A percentile compares a stretch with the other conserved stretches of the same genome.
Evolutionary conservation across 176 grass and related monocot species (phyloP).

Genomic region (Aechmea fasciata): DNA sequence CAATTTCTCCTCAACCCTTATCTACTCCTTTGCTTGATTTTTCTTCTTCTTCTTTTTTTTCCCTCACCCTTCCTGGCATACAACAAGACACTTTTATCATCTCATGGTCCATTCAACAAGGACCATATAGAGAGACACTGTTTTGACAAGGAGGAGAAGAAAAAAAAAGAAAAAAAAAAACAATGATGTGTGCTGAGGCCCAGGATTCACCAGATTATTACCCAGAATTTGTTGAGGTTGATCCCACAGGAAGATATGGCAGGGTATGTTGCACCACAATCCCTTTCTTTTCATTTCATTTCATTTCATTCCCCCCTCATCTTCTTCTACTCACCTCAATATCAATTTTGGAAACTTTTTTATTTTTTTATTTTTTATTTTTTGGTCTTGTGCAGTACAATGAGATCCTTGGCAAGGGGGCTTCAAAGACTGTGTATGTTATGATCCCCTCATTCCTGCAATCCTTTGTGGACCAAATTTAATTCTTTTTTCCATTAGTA

Average conservation of each 20-base stretch:
- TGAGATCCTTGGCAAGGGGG: conserved; percentile 86
- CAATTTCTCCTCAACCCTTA: conserved; percentile 9
- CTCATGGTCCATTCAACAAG: conserved; percentile 2
- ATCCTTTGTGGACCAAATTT: not conserved
- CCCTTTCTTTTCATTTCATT: not conserved
- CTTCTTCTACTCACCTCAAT: conserved; percentile 6
- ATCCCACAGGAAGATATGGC: conserved; percentile 87
- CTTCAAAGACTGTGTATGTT: conserved; percentile 86
- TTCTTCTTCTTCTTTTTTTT: not conserved
- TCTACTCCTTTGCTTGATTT: conserved; percentile 8
- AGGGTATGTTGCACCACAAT: conserved; percentile 39
- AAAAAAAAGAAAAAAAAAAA: conserved; percentile 25
- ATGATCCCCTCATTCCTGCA: conserved; percentile 23
- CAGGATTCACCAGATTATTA: conserved; percentile 27
- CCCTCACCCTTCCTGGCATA: not conserved
- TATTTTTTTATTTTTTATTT: conserved; percentile 18
- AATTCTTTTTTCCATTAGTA: not conserved
- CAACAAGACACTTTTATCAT: not conserved
- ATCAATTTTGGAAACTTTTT: not conserved
- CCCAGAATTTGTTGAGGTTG: conserved; percentile 71
- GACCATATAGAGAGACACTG: not conserved
- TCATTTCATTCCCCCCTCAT: conserved; percentile 1
- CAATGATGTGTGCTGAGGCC: conserved; percentile 41
- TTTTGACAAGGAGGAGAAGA: not conserved
- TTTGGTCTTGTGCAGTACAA: conserved; percentile 36